A percentile compares a stretch with the other conserved stretches of the same genome.
These are phyloP conservation scores for Vanilla planifolia DNA, from an alignment of 106 monocot genomes.

Conservation along the genomic window DNA sequence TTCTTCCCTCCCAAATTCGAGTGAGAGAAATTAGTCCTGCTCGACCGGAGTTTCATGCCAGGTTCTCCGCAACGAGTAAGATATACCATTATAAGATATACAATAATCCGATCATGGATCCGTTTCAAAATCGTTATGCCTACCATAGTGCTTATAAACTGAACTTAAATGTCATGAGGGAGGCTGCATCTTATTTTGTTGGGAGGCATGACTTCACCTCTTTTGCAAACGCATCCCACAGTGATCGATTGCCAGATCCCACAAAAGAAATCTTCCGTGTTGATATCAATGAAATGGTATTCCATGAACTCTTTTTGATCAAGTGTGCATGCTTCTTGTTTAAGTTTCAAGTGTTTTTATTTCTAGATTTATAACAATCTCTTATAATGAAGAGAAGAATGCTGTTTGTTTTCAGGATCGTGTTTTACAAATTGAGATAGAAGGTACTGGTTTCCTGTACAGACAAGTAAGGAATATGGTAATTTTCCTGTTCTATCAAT, in stretches of 20 bases:
- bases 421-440: conserved; percentile 72
- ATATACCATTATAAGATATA: conserved; percentile 82
- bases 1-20: conserved; percentile 64
- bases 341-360: too few species aligned
- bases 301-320: neutral
- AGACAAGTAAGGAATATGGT: conserved; percentile 94
- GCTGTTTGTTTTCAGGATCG: conserved; percentile 27
- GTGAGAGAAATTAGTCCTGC: conserved; percentile 70
- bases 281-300: conserved; percentile 65
- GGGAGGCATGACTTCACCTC: conserved; percentile 77
- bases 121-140: conserved; percentile 58
- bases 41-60: conserved; percentile 66
- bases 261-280: conserved; percentile 67
- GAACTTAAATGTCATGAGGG: conserved; percentile 51
- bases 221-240: conserved; percentile 61
- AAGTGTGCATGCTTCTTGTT: too few species aligned
- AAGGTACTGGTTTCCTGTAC: conserved; percentile 77
- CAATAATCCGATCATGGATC: conserved; percentile 68
- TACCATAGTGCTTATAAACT: conserved; percentile 72
- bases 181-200: conserved; percentile 70
- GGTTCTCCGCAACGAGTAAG: conserved; percentile 70
- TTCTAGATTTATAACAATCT: too few species aligned
- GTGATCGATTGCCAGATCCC: conserved; percentile 38
- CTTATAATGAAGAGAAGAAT: too few species aligned
- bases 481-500: too few species aligned